Conservation (phyloP, 1,284 basidiomycete species). For the Boletellus sp. region DNA sequence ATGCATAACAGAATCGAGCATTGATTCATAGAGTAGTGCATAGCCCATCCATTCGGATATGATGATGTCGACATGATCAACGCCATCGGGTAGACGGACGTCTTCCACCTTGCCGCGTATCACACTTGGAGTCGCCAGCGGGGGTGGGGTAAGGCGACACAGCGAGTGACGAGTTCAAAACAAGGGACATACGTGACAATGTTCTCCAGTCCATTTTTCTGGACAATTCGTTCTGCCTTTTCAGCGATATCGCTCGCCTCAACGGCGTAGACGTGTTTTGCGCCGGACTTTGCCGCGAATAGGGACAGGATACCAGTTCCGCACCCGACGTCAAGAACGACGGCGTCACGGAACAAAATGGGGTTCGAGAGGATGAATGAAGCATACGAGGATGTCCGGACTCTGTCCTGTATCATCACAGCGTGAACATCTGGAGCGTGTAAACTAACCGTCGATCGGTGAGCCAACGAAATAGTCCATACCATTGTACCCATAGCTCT, state of each 20-base stretch:
- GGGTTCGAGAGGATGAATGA: constrained; percentile 89
- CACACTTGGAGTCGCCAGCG: constrained; percentile 46
- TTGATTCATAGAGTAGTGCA: constrained; percentile 90
- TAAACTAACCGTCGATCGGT: neutral
- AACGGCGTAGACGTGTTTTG: constrained; percentile 90
- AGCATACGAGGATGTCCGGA: constrained; percentile 91
- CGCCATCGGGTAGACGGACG: constrained; percentile 64
- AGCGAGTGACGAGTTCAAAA: neutral
- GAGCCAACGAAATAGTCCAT: constrained; percentile 17
- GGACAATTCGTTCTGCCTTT: constrained; percentile 81
- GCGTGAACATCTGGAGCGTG: constrained; percentile 64
- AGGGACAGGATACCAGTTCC: constrained; percentile 92
- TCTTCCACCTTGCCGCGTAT: constrained; percentile 88
- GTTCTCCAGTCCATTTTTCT: constrained; percentile 73
- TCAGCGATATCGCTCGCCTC: constrained; percentile 87
- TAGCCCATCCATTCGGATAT: constrained; percentile 99
- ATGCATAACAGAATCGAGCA: constrained; percentile 91
- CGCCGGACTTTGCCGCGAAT: constrained; percentile 89
- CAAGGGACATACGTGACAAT: constrained; percentile 62
- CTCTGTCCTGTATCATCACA: constrained; percentile 83
- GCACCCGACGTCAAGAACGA: constrained; percentile 94
- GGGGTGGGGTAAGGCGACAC: neutral
- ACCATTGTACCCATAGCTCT: constrained; percentile 92
- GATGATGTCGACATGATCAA: constrained; percentile 86
- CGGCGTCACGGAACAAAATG: constrained; percentile 76